phyloP scores from a whole-genome alignment of 1,139 yeast genomes.

The Yamadazyma membranifaciens region DNA sequence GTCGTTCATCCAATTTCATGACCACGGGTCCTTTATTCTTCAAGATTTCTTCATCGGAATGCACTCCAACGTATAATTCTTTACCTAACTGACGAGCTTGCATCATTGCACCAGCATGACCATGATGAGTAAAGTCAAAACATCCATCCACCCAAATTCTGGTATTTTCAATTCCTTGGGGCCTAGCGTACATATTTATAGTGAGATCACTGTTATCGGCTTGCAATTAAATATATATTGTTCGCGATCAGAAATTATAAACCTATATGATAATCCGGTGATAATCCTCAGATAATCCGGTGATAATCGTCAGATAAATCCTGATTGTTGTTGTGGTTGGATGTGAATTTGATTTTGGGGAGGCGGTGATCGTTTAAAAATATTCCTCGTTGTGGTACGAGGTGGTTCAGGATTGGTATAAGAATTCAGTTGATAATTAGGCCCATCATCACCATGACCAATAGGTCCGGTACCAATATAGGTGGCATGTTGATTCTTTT shows the following conservation, averaged over 20 bases:
- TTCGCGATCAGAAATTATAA: too few species aligned
- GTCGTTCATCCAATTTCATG: slow-evolving; percentile 77
- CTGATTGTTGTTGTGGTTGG: slow-evolving; percentile 28
- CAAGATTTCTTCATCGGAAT: slow-evolving; percentile 82
- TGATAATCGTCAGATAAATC: slow-evolving; percentile 22
- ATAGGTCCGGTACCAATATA: slow-evolving; percentile 23
- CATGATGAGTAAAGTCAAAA: slow-evolving; percentile 96
- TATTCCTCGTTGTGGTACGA: not conserved
- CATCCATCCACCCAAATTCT: slow-evolving; percentile 95
- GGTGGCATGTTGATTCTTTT: slow-evolving; percentile 19
- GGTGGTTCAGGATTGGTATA: slow-evolving; percentile 12
- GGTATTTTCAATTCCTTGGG: slow-evolving; percentile 44
- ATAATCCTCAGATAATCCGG: too few species aligned
- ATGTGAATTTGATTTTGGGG: slow-evolving; percentile 17
- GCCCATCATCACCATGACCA: slow-evolving; percentile 8
- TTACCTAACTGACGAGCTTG: slow-evolving; percentile 83
- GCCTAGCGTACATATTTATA: slow-evolving; percentile 36
- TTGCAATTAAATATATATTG: too few species aligned
- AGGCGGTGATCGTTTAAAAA: slow-evolving; percentile 4
- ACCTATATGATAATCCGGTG: too few species aligned
- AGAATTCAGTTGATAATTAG: slow-evolving; percentile 4
- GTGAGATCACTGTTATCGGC: too few species aligned
- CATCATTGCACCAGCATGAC: slow-evolving; percentile 93
- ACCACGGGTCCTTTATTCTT: slow-evolving; percentile 91
- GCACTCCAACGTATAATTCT: slow-evolving; percentile 83